Conservation (phyloP, 768 basidiomycete genomes). For the Mrakia gelida region DNA sequence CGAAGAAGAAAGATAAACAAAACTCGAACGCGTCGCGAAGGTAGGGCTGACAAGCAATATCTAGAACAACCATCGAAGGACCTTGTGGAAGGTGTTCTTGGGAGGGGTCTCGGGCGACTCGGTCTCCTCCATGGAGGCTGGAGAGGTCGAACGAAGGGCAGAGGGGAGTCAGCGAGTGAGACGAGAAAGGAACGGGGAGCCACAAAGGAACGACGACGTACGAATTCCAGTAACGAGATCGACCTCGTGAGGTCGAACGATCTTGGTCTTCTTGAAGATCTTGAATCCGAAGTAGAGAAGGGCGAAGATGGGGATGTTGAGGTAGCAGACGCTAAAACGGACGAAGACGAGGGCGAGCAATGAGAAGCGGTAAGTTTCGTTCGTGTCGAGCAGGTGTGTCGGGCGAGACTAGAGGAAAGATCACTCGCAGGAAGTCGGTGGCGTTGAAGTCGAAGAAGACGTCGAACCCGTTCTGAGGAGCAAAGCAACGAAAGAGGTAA, state of each 20-base stretch:
- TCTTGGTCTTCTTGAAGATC: neutral
- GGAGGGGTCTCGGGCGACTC: neutral
- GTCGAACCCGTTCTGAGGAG: neutral
- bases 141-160: neutral
- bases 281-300: neutral
- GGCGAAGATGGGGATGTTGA: neutral
- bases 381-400: too few relatives aligned
- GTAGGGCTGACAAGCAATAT: neutral
- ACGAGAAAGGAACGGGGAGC: neutral
- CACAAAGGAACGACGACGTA: neutral
- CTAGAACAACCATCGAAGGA: neutral
- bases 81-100: neutral
- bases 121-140: neutral
- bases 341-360: too few relatives aligned
- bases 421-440: neutral
- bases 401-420: too few relatives aligned
- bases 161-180: neutral
- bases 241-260: neutral
- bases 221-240: neutral
- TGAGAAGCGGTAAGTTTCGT: too few relatives aligned
- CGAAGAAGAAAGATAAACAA: too few relatives aligned
- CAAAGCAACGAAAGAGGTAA: neutral
- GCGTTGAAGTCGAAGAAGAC: neutral
- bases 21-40: neutral
- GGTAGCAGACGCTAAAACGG: neutral